Evolutionary conservation across 2,329 filamentous ascomycete species (phyloP), one percentile per base, ranked within the genome.

Genomic region (Periconia digitata): DNA sequence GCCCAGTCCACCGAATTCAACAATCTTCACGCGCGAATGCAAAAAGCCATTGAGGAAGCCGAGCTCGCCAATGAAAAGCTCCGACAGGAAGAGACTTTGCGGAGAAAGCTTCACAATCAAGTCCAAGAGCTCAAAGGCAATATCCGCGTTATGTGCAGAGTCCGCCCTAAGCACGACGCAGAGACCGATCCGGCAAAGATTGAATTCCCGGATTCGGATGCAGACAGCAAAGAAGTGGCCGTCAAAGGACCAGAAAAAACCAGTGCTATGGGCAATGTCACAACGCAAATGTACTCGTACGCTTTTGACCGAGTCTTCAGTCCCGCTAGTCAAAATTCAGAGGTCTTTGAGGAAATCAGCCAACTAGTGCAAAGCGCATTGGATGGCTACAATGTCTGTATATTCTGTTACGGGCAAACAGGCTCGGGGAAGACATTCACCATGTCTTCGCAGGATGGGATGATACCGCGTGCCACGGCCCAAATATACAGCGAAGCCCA

Each of bases 101-200:
- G 94, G 13, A 84, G 94, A 18, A 92, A 95, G 59, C 81, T 99
- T 0, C 96, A 97, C 76, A 97, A 97, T 72, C 94, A 95, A 70
- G 92, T 99, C 40, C 91, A 99, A 69, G 94, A 99, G 66, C 82
- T 99, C 50, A 96, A 96, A 71, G 94, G 94, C 62, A 99, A 99
- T 67, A 99, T 99, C 63, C 87, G 94, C 17, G 94, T 99, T 57
- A 99, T 99, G 84, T 97, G 92, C 66, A 85, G 94, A 67, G 92
- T 97, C 22, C 86, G 95, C 35, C 94, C 94, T 1, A 77, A 86
- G 88, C 18, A 63, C 46, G 51, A 77, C 77, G 20, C 75, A 0
- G 85, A 88, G 48, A 72, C 73, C 8, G 79, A 85, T 20, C 78
- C 83, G 12, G 90, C 92, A 3, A 82, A 83, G 43, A 89, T 97